Percentiles rank a stretch among this genome's conserved stretches.
Evolutionary conservation across 257 asterid species (phyloP).

Genomic region (Mentha longifolia): DNA sequence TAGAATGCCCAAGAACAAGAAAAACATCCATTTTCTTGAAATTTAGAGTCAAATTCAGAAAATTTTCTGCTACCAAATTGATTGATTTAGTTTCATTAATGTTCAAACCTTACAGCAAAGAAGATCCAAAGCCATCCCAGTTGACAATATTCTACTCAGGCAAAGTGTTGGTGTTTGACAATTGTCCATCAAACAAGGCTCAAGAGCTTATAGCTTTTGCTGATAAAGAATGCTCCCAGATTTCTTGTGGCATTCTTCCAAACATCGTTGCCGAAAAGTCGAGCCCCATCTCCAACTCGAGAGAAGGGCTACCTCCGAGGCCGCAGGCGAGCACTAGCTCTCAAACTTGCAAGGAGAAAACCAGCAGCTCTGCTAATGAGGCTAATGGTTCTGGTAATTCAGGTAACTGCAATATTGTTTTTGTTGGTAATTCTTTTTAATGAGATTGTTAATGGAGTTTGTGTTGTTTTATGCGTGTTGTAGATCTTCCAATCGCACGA

Average conservation of each 20-base stretch:
- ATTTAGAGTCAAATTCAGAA: neutral
- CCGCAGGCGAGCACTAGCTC: constrained; percentile 25
- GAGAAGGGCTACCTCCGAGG: constrained; percentile 41
- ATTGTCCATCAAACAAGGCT: constrained; percentile 57
- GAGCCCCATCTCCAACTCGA: constrained; percentile 34
- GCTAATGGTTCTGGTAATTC: constrained; percentile 48
- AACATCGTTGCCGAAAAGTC: constrained; percentile 27
- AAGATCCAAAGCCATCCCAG: constrained; percentile 49
- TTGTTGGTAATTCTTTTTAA: neutral
- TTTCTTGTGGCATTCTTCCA: constrained; percentile 38
- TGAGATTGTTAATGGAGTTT: neutral
- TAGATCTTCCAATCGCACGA: constrained; percentile 85
- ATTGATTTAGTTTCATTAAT: constrained; percentile 4
- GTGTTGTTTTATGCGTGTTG: neutral
- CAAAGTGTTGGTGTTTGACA: constrained; percentile 63
- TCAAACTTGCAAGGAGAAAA: constrained; percentile 24
- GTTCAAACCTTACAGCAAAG: constrained; percentile 42
- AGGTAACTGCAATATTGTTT: neutral
- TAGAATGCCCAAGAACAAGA: neutral
- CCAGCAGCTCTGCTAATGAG: constrained; percentile 18
- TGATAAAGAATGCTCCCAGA: constrained; percentile 41
- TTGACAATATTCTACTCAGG: constrained; percentile 79
- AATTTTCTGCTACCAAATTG: neutral
- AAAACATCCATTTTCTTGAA: neutral
- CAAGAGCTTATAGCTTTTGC: constrained; percentile 60